phyloP scores from a whole-genome alignment of 139 green algal species.

The Chlorella sp. region DNA sequence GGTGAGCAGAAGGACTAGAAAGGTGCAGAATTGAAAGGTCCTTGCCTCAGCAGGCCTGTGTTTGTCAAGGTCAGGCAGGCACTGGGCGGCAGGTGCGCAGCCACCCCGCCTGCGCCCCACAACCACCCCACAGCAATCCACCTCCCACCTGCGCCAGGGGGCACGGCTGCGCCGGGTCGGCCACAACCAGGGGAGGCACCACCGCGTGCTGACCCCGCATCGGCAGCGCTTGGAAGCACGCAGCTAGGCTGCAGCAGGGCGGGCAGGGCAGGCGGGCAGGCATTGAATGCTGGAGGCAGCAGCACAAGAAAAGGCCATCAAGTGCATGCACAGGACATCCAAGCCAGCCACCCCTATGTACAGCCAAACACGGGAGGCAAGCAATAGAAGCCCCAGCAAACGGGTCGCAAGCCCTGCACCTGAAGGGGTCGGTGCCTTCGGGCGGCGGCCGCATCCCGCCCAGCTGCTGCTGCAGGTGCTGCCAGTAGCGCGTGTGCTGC shows the following conservation, averaged over 20 bases:
- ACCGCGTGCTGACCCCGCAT: not conserved
- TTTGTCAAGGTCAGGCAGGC: too few species aligned
- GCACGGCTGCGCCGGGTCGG: slow-evolving; percentile 1
- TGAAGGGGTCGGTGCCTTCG: not conserved
- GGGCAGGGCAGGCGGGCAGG: not conserved
- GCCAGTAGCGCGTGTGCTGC: not conserved
- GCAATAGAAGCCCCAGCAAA: too few species aligned
- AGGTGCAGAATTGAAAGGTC: not conserved
- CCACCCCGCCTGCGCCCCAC: not conserved
- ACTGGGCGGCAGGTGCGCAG: not conserved
- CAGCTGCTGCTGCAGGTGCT: not conserved
- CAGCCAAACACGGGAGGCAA: too few species aligned
- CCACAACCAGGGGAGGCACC: not conserved
- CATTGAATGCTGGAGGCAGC: not conserved
- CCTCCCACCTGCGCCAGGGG: slow-evolving; percentile 8
- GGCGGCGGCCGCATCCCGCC: not conserved
- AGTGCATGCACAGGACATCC: not conserved
- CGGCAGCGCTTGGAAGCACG: slow-evolving; percentile 24
- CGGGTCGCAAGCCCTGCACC: too few species aligned
- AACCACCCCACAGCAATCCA: not conserved
- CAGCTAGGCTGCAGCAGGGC: slow-evolving; percentile 35
- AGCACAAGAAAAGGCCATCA: not conserved
- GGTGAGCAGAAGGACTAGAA: not conserved
- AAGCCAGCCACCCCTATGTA: too few species aligned
- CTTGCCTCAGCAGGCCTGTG: not conserved